These are phyloP conservation scores for Cystobasidium slooffiae DNA, from an alignment of 1,284 basidiomycete species.

Conservation along the genomic window DNA sequence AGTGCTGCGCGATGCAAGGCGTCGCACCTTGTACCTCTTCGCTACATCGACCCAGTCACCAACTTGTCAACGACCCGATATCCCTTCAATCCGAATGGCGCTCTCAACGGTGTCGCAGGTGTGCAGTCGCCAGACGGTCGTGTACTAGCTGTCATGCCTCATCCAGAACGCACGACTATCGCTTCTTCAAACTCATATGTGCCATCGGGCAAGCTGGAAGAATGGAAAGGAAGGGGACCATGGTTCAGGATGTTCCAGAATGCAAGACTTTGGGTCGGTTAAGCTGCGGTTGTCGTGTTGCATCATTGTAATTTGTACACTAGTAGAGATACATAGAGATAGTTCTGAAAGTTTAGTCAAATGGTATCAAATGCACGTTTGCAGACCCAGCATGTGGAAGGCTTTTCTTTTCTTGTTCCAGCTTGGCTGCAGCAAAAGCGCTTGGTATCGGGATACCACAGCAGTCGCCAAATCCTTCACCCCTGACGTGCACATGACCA, in stretches of 20 bases:
- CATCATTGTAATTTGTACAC: constrained; percentile 2
- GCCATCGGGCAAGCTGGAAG: constrained; percentile 64
- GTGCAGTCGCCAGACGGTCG: constrained; percentile 83
- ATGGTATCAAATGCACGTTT: constrained; percentile 48
- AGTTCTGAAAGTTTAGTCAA: constrained; percentile 44
- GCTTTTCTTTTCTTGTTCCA: constrained; percentile 45
- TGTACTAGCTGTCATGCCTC: constrained; percentile 94
- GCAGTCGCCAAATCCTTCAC: constrained; percentile 82
- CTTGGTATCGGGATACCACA: constrained; percentile 59
- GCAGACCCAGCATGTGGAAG: constrained; percentile 31
- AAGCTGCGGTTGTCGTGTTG: background rate
- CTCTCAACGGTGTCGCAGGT: constrained; percentile 82
- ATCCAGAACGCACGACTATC: constrained; percentile 57
- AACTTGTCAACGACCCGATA: constrained; percentile 74
- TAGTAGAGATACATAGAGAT: background rate
- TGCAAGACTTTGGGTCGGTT: constrained; percentile 63
- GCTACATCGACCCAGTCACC: constrained; percentile 71
- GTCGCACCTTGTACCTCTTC: constrained; percentile 67
- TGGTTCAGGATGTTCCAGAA: constrained; percentile 97
- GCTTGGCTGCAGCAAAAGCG: constrained; percentile 58
- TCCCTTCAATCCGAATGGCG: constrained; percentile 96
- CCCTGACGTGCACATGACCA: constrained; percentile 66
- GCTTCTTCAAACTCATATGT: constrained; percentile 60
- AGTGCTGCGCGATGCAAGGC: constrained; percentile 19
- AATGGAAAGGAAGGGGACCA: constrained; percentile 77